Evolutionary conservation across 2,329 filamentous ascomycete genomes (phyloP).

Genomic region (Aspergillaceae sp.): DNA sequence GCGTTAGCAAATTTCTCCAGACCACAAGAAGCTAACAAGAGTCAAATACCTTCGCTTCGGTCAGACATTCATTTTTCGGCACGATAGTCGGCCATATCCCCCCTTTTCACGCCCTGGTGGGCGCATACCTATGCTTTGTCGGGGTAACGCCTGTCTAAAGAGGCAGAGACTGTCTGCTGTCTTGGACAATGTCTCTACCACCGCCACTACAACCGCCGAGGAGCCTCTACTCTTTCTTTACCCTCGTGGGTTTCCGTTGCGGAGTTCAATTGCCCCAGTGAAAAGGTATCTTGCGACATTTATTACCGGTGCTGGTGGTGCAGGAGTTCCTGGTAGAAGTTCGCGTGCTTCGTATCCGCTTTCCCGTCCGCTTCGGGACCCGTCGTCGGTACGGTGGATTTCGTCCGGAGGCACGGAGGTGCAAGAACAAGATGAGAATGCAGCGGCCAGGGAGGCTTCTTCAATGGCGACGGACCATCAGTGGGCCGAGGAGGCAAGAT

Average conservation of each 20-base stretch:
- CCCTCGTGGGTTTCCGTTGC: slow-evolving; percentile 32
- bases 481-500: too few relatives aligned
- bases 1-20: not conserved
- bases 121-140: slow-evolving; percentile 33
- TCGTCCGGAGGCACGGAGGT: too few relatives aligned
- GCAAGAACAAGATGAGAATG: too few relatives aligned
- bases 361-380: too few relatives aligned
- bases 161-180: slow-evolving; percentile 29
- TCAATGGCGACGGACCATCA: not conserved
- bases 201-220: slow-evolving; percentile 18
- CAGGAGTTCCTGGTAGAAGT: not conserved
- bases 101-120: not conserved
- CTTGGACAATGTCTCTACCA: slow-evolving; percentile 27
- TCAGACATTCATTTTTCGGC: too few relatives aligned
- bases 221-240: slow-evolving; percentile 41
- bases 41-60: too few relatives aligned
- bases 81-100: not conserved
- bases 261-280: slow-evolving; percentile 12
- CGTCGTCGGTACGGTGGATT: too few relatives aligned
- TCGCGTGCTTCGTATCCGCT: not conserved
- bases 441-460: not conserved
- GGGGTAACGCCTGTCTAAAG: slow-evolving; percentile 33
- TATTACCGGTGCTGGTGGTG: slow-evolving; percentile 3
- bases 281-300: not conserved
- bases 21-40: not conserved